phyloP scores from a whole-genome alignment of 2,329 filamentous ascomycete genomes.

The Neodidymelliopsis sp. region DNA sequence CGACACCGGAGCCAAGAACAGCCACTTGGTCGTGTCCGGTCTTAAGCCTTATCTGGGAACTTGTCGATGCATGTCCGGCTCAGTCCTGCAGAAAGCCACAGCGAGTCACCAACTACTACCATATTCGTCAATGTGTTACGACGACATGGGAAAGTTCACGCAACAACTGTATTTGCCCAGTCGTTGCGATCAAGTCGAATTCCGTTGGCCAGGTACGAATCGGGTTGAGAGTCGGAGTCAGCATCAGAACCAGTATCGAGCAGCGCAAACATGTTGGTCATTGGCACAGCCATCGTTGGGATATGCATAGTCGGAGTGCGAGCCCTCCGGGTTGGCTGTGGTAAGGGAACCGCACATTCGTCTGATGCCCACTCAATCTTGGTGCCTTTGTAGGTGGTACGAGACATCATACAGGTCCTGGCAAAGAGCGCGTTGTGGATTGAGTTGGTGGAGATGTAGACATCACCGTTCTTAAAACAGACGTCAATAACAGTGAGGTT shows the following conservation, averaged over 20 bases:
- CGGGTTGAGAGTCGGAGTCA: constrained; percentile 37
- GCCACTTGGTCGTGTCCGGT: too few species aligned
- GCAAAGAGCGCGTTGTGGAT: constrained; percentile 78
- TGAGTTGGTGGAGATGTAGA: constrained; percentile 77
- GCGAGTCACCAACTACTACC: too few species aligned
- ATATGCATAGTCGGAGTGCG: constrained; percentile 13
- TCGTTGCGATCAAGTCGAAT: constrained; percentile 26
- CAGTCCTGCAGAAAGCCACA: too few species aligned
- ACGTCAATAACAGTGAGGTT: constrained; percentile 76
- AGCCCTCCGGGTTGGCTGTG: constrained; percentile 28
- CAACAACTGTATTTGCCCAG: constrained; percentile 32
- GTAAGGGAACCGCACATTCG: constrained; percentile 71
- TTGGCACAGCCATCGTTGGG: constrained; percentile 28
- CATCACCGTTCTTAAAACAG: constrained; percentile 64
- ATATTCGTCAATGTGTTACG: too few species aligned
- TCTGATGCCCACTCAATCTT: constrained; percentile 76
- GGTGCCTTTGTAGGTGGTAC: constrained; percentile 71
- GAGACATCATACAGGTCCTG: constrained; percentile 76
- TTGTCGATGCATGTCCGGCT: too few species aligned
- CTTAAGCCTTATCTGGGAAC: too few species aligned
- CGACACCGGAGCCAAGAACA: too few species aligned
- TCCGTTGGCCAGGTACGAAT: constrained; percentile 31
- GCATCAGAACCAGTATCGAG: constrained; percentile 37
- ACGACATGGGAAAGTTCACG: too few species aligned
- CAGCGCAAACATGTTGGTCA: constrained; percentile 43